Evolutionary conservation across 2,329 filamentous ascomycete species (phyloP).

Genomic region (Hirsutella rhossiliensis): DNA sequence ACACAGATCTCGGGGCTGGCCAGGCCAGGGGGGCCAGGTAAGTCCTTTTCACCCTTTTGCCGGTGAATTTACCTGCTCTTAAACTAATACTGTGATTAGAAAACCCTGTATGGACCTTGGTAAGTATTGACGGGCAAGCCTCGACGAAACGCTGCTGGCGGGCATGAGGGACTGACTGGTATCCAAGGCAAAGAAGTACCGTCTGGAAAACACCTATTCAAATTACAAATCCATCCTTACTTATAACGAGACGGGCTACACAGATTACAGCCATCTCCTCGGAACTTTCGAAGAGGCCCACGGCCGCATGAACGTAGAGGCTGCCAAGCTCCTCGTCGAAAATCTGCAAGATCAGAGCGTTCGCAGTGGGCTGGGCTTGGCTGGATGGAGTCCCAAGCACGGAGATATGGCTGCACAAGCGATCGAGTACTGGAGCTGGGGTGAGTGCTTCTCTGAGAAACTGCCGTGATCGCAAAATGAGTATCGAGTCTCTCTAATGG

Average conservation of each 20-base stretch:
- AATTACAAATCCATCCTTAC: constrained; percentile 46
- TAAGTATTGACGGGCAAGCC: constrained; percentile 1
- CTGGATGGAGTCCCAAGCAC: constrained; percentile 47
- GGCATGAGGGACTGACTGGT: not conserved
- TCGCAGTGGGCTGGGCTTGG: constrained; percentile 45
- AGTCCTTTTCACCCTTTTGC: not conserved
- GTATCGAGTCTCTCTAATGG: too few relatives aligned
- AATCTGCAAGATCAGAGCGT: constrained; percentile 50
- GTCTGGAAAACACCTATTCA: constrained; percentile 42
- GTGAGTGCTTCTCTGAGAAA: constrained; percentile 2
- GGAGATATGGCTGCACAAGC: constrained; percentile 42
- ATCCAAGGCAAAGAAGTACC: constrained; percentile 39
- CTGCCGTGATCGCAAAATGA: too few relatives aligned
- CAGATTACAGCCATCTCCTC: constrained; percentile 37
- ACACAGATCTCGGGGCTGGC: constrained; percentile 11
- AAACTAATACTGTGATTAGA: constrained; percentile 14
- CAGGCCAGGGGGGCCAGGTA: constrained; percentile 12
- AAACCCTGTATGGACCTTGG: constrained; percentile 50
- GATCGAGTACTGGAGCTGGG: constrained; percentile 45
- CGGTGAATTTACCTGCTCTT: not conserved
- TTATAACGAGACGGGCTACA: constrained; percentile 44
- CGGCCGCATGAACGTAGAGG: constrained; percentile 31
- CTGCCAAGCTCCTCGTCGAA: constrained; percentile 42
- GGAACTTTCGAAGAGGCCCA: constrained; percentile 36
- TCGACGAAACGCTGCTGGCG: not conserved